phyloP scores from a whole-genome alignment of 2,329 filamentous ascomycete species.

The Botrytis byssoidea region DNA sequence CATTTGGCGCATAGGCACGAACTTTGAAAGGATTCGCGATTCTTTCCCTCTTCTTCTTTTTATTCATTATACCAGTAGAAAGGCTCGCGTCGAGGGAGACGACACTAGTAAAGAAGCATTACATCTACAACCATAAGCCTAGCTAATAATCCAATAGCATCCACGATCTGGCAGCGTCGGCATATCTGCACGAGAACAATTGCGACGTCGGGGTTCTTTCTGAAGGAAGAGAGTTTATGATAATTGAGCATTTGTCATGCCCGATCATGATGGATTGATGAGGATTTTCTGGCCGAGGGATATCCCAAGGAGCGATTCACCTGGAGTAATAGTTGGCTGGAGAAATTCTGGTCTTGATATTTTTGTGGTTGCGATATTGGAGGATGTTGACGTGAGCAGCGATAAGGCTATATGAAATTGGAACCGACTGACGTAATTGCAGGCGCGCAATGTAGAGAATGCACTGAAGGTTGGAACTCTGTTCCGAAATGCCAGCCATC shows the following conservation, averaged over 20 bases:
- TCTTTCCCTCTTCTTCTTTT: constrained; percentile 79
- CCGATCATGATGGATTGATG: constrained; percentile 83
- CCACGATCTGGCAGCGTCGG: constrained; percentile 74
- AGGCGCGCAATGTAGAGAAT: constrained; percentile 72
- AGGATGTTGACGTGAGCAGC: constrained; percentile 78
- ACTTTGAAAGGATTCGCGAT: constrained; percentile 81
- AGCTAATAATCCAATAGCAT: constrained; percentile 57
- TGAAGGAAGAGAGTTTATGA: constrained; percentile 46
- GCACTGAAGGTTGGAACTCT: constrained; percentile 81
- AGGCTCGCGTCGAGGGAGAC: constrained; percentile 79
- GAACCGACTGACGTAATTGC: constrained; percentile 31
- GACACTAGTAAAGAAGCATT: constrained; percentile 61
- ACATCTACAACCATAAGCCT: constrained; percentile 27
- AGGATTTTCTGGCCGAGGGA: constrained; percentile 98
- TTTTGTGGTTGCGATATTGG: constrained; percentile 83
- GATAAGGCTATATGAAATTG: constrained; percentile 14
- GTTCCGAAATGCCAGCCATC: constrained; percentile 77
- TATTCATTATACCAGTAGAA: constrained; percentile 80
- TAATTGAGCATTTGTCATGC: constrained; percentile 51
- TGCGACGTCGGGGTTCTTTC: constrained; percentile 92
- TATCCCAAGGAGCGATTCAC: constrained; percentile 65
- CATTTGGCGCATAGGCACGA: constrained; percentile 58
- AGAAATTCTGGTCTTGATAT: constrained; percentile 88
- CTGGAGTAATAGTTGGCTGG: constrained; percentile 93
- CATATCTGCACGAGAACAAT: constrained; percentile 92